Evolutionary conservation across 805 yeast genomes (phyloP).

Genomic region (Kodamaea kaohsiungensis): DNA sequence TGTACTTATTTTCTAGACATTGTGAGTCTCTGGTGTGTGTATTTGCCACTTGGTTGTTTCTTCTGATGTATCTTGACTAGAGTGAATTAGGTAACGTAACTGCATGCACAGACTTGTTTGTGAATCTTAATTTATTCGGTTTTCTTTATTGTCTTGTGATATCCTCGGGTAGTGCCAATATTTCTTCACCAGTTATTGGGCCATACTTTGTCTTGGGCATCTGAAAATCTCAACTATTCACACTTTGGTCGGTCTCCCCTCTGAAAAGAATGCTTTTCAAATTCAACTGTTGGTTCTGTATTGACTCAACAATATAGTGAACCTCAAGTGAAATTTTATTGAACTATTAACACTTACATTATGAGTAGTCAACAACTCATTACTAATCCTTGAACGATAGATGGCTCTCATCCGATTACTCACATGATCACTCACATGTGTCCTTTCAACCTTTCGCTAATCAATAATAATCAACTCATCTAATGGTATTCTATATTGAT

Average conservation of each 20-base stretch:
- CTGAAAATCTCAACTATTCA: not conserved
- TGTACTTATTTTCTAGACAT: not conserved
- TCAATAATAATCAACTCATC: too few species aligned
- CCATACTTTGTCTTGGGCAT: not conserved
- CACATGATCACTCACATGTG: too few species aligned
- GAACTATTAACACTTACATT: too few species aligned
- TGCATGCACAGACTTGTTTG: not conserved
- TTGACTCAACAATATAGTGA: too few species aligned
- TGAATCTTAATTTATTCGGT: not conserved
- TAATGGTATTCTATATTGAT: too few species aligned
- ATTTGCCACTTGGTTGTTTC: not conserved
- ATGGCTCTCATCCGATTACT: too few species aligned
- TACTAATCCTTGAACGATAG: too few species aligned
- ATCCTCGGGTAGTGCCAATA: not conserved
- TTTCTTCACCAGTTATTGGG: not conserved
- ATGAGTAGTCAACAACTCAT: too few species aligned
- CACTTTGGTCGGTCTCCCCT: not conserved
- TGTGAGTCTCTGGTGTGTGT: not conserved
- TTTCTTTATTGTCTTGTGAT: not conserved
- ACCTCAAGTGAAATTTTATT: too few species aligned
- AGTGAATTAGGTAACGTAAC: not conserved
- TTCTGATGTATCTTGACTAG: not conserved
- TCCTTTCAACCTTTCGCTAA: too few species aligned
- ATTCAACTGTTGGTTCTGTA: too few species aligned
- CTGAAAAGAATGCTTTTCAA: too few species aligned